Evolutionary conservation across 75 land plant species (phyloP).

Genomic region (Ceratopteris richardii): DNA sequence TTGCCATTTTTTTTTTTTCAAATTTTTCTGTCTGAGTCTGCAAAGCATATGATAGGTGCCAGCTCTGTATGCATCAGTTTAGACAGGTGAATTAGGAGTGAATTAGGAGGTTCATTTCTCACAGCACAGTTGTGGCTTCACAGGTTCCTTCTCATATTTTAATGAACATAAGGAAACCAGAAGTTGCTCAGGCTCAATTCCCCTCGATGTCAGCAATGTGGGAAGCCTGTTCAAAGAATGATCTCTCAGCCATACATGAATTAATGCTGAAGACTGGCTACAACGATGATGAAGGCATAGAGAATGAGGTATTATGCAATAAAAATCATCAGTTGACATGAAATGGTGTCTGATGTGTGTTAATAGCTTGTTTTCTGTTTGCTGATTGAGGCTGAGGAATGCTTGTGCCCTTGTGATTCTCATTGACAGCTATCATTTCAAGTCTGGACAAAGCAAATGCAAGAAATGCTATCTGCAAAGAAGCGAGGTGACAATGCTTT

Average conservation of each 20-base stretch:
- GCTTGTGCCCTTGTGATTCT: too few relatives aligned
- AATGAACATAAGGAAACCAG: constrained; percentile 28
- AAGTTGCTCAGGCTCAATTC: constrained; percentile 8
- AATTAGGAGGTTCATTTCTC: too few relatives aligned
- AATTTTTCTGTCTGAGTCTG: too few relatives aligned
- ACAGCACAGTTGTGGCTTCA: too few relatives aligned
- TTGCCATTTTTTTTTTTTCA: too few relatives aligned
- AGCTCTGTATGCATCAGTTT: too few relatives aligned
- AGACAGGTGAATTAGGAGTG: too few relatives aligned
- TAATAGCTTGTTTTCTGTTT: too few relatives aligned
- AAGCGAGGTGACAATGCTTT: constrained; percentile 71
- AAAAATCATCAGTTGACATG: too few relatives aligned
- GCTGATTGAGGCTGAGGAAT: constrained; percentile 10
- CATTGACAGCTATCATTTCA: constrained; percentile 96
- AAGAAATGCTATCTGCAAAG: constrained; percentile 57
- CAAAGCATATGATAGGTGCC: too few relatives aligned
- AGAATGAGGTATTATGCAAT: constrained; percentile 68
- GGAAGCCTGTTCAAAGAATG: constrained; percentile 88
- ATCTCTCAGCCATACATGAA: constrained; percentile 87
- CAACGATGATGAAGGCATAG: constrained; percentile 83
- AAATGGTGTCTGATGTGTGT: too few relatives aligned
- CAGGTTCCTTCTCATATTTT: constrained; percentile 37
- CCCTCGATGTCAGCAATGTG: constrained; percentile 27
- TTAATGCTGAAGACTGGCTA: constrained; percentile 79
- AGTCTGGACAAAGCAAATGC: constrained; percentile 85